phyloP scores from a whole-genome alignment of 164 flowering plant genomes.

The Houttuynia cordata region DNA sequence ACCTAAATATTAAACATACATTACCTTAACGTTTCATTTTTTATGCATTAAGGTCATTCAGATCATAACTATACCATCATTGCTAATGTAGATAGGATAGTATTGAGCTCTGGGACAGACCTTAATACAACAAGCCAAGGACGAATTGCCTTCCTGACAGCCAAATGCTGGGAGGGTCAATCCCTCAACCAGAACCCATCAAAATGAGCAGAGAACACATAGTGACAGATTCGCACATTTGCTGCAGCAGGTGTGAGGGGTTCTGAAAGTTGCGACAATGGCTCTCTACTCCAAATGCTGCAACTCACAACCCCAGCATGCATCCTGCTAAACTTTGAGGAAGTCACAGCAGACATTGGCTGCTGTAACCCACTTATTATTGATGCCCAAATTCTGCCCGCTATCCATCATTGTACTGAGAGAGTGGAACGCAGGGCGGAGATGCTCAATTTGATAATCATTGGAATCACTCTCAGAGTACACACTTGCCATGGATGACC shows the following conservation, averaged over 20 bases:
- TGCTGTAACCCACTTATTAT: slow-evolving; percentile 52
- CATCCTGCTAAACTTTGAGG: slow-evolving; percentile 27
- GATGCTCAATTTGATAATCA: slow-evolving; percentile 26
- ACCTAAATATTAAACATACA: too few relatives aligned
- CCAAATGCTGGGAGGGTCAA: too few relatives aligned
- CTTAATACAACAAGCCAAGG: slow-evolving; percentile 64
- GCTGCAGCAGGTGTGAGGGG: slow-evolving; percentile 25
- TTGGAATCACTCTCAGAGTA: slow-evolving; percentile 29
- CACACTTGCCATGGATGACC: slow-evolving; percentile 56
- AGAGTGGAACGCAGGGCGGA: slow-evolving; percentile 24
- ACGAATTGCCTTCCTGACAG: slow-evolving; percentile 60
- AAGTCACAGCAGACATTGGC: slow-evolving; percentile 45
- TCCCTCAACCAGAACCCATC: too few relatives aligned
- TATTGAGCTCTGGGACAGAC: slow-evolving; percentile 3
- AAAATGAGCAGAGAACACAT: slow-evolving; percentile 1
- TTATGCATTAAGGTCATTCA: slow-evolving; percentile 12
- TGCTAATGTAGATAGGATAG: too few relatives aligned
- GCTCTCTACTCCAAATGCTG: slow-evolving; percentile 1
- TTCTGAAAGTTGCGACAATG: slow-evolving; percentile 1
- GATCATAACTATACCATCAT: slow-evolving; percentile 5
- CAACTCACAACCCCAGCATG: slow-evolving; percentile 15
- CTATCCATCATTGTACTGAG: slow-evolving; percentile 26
- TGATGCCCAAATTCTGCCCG: slow-evolving; percentile 22
- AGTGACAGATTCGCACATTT: slow-evolving; percentile 27
- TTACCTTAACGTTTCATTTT: neutral